These are phyloP conservation scores for Trichomonascaceae sp. DNA, from an alignment of 1,139 yeast genomes.

Conservation along the genomic window DNA sequence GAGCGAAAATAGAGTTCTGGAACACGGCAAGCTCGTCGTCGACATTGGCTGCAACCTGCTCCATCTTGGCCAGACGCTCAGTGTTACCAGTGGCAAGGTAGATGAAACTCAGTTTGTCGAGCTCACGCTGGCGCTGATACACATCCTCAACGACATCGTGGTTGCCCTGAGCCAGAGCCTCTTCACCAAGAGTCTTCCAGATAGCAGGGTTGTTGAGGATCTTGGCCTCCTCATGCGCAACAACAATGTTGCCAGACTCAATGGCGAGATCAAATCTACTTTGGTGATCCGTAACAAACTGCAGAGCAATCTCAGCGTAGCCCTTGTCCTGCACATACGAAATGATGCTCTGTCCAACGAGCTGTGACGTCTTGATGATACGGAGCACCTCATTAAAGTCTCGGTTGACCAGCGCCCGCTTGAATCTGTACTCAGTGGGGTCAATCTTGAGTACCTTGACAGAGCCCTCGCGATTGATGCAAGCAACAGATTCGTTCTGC, in stretches of 20 bases:
- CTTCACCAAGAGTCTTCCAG: constrained; percentile 78
- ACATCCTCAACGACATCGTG: constrained; percentile 74
- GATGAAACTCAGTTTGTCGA: constrained; percentile 81
- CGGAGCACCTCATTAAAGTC: constrained; percentile 88
- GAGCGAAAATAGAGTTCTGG: constrained; percentile 70
- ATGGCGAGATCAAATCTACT: constrained; percentile 91
- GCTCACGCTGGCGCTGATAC: constrained; percentile 74
- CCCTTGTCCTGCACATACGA: constrained; percentile 93
- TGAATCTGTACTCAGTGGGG: constrained; percentile 95
- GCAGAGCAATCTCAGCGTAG: constrained; percentile 77
- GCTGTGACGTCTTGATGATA: constrained; percentile 73
- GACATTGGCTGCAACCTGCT: constrained; percentile 78
- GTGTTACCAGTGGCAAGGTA: constrained; percentile 75
- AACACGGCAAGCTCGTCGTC: constrained; percentile 70
- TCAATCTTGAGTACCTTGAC: constrained; percentile 72
- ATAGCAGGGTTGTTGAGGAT: constrained; percentile 51
- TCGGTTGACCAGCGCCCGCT: constrained; percentile 78
- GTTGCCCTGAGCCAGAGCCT: constrained; percentile 85
- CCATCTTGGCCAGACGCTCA: constrained; percentile 69
- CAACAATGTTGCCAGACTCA: constrained; percentile 78
- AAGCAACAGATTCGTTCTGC: constrained; percentile 56
- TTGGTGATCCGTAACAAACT: constrained; percentile 93
- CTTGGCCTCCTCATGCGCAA: constrained; percentile 84
- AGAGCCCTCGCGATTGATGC: constrained; percentile 75
- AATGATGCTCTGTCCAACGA: constrained; percentile 95